A percentile compares a stretch with the other conserved stretches of the same genome.
Conservation (phyloP, 352 stramenopile species). For the Phytophthora idaei region DNA sequence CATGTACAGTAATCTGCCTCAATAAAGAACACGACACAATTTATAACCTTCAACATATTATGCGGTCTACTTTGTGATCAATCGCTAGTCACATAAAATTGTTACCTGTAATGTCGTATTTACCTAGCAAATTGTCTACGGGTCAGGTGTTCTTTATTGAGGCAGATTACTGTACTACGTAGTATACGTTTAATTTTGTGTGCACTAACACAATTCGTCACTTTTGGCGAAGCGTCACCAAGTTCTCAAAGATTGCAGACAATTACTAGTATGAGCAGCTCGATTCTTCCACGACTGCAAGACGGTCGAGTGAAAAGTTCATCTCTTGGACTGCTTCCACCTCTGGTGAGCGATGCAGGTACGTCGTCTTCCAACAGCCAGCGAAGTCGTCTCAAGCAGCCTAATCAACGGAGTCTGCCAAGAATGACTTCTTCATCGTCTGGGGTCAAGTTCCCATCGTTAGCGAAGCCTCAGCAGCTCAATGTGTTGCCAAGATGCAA, state of each 20-base stretch:
- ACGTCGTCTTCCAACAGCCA: slow-evolving; percentile 14
- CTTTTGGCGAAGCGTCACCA: slow-evolving; percentile 6
- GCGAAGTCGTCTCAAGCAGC: slow-evolving; percentile 35
- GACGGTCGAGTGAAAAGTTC: slow-evolving; percentile 17
- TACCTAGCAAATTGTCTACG: no score
- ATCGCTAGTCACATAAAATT: no score
- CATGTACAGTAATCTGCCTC: neutral
- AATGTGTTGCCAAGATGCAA: slow-evolving; percentile 31
- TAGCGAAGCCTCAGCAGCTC: slow-evolving; percentile 35
- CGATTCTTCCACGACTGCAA: slow-evolving; percentile 27
- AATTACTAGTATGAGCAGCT: slow-evolving; percentile 14
- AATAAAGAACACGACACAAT: no score
- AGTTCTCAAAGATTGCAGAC: neutral
- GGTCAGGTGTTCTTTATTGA: no score
- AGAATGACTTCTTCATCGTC: slow-evolving; percentile 18
- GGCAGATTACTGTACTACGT: no score
- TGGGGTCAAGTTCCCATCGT: slow-evolving; percentile 44
- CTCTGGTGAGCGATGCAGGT: slow-evolving; percentile 14
- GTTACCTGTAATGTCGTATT: no score
- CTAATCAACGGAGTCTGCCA: slow-evolving; percentile 18
- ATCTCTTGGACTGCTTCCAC: slow-evolving; percentile 20
- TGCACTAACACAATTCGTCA: neutral
- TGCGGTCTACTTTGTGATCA: no score
- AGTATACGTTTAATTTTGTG: neutral
- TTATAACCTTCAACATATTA: no score